Evolutionary conservation across 805 yeast species (phyloP), one percentile per base, ranked within the genome.

Genomic region (Ogataea naganishii): DNA sequence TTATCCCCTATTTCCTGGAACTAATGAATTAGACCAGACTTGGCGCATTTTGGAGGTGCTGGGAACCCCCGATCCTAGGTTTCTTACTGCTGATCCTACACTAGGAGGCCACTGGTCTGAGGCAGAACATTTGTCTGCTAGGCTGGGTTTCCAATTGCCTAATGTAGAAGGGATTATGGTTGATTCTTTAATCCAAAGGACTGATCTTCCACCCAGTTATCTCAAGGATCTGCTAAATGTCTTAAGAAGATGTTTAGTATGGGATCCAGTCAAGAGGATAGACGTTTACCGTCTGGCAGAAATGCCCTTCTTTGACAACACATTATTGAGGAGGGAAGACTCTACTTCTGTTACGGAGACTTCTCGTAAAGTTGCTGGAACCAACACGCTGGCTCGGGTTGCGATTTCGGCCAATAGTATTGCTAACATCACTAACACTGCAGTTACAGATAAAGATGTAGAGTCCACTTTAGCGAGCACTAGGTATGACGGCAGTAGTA

Each of bases 1-100:
- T 43, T 50, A 64, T 21, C 95, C 97, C 1, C 60, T 88, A 20
- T 83, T 89, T 46, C 94, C 96, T 0, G 97, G 97, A 0, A 49
- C 65, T 11, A 70, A 76, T 48, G 92, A 82, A 47, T 44, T 77
- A 29, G 95, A 88, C 47, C 96, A 88, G 59, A 66, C 78, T 9
- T 69, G 74, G 69, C 71, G 65, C 46, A 76, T 83, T 6, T 52
- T 83, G 34, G 68, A 71, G 36, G 61, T 72, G 7, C 61, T 89
- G 28, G 96, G 97, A 0, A 68, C 80, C 5, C 97, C 97, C 0
- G 53, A 58, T 18, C 45, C 56, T 19, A 29, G 28, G 10, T 39
- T 39, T 4, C 41, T 33, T 14, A 25, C 28, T 6, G 41, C 36
- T 17, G 37, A 44, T 5, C 35, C 32, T 18, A 80, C 77, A 3